A percentile compares a stretch with the other conserved stretches of the same genome.
Evolutionary conservation across 345 rosid species (phyloP).

Genomic region (Ceriops zippeliana): DNA sequence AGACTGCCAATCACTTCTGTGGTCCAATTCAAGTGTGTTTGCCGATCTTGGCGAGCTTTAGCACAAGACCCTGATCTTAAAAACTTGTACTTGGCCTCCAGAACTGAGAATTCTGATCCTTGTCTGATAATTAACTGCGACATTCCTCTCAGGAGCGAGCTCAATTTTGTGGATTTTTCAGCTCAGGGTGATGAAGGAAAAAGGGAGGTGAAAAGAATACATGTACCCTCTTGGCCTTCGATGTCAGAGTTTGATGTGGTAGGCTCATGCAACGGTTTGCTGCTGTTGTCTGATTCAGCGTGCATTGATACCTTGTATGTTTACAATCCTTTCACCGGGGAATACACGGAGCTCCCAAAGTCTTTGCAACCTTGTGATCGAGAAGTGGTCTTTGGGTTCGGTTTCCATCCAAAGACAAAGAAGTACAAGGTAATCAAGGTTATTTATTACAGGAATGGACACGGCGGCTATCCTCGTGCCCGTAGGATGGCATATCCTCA

Average conservation of each 20-base stretch:
- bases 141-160: slow-evolving; percentile 36
- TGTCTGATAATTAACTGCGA: slow-evolving; percentile 42
- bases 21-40: slow-evolving; percentile 36
- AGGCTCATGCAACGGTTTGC: slow-evolving; percentile 45
- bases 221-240: slow-evolving; percentile 24
- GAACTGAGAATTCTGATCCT: slow-evolving; percentile 21
- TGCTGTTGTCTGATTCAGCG: slow-evolving; percentile 34
- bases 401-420: slow-evolving; percentile 23
- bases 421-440: slow-evolving; percentile 42
- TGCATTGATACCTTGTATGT: slow-evolving; percentile 23
- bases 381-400: slow-evolving; percentile 41
- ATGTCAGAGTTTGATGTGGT: slow-evolving; percentile 40
- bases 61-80: slow-evolving; percentile 27
- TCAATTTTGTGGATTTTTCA: slow-evolving; percentile 34
- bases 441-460: slow-evolving; percentile 28
- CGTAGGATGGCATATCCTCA: slow-evolving; percentile 17
- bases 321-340: slow-evolving; percentile 41
- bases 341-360: slow-evolving; percentile 29
- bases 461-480: slow-evolving; percentile 19
- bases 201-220: slow-evolving; percentile 27
- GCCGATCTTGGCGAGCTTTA: slow-evolving; percentile 35
- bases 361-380: slow-evolving; percentile 24
- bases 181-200: not conserved
- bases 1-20: slow-evolving; percentile 49
- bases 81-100: slow-evolving; percentile 4